Conservation (phyloP, 345 rosid species). For the Cardiospermum halicacabum region DNA sequence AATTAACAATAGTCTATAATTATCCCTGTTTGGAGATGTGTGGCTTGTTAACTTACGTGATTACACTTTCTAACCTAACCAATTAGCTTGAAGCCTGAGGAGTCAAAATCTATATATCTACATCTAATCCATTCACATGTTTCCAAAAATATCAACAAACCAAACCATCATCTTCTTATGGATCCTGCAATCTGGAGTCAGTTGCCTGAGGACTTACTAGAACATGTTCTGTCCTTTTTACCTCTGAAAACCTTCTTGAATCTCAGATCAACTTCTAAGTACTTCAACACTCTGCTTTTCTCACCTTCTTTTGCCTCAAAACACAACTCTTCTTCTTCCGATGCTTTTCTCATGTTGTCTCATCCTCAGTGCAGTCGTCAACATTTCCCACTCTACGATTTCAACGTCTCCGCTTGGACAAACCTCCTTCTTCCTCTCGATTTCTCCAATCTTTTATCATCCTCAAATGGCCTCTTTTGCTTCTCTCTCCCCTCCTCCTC, state of each 20-base stretch:
- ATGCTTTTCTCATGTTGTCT: slow-evolving; percentile 66
- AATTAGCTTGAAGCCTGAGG: not conserved
- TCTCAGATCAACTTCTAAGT: slow-evolving; percentile 63
- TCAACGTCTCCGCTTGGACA: slow-evolving; percentile 50
- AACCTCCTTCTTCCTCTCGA: slow-evolving; percentile 33
- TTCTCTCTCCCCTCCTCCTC: slow-evolving; percentile 43
- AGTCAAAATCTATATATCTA: too few species aligned
- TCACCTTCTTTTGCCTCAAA: slow-evolving; percentile 58
- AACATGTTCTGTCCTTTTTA: slow-evolving; percentile 48
- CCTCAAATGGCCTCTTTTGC: slow-evolving; percentile 70
- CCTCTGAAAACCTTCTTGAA: slow-evolving; percentile 54
- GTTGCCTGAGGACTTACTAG: slow-evolving; percentile 64
- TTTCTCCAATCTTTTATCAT: slow-evolving; percentile 44
- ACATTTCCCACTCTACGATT: slow-evolving; percentile 62
- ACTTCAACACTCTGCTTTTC: slow-evolving; percentile 47
- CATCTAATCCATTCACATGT: slow-evolving; percentile 7
- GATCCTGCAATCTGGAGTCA: slow-evolving; percentile 78
- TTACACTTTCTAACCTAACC: not conserved
- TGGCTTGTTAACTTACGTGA: too few species aligned
- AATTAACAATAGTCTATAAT: too few species aligned
- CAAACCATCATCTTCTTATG: slow-evolving; percentile 28
- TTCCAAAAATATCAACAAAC: slow-evolving; percentile 2
- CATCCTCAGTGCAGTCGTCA: slow-evolving; percentile 54
- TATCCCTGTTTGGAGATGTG: not conserved
- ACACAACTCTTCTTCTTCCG: slow-evolving; percentile 30